Conservation (phyloP, 2,329 filamentous ascomycete genomes). For the Colletotrichum liaoningense region DNA sequence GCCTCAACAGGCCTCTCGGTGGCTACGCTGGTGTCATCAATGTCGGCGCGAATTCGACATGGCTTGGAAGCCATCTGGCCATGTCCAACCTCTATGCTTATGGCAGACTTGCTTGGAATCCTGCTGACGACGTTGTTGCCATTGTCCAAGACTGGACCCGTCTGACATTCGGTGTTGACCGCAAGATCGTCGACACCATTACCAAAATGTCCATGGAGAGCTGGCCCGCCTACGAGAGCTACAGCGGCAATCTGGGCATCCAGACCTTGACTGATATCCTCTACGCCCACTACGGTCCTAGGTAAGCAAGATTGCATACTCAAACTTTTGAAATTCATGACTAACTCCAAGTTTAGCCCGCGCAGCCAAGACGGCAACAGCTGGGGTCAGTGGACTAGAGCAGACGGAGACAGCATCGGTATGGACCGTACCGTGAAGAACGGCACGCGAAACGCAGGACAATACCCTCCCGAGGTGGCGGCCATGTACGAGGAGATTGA, state of each 20-base stretch:
- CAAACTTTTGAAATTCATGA: no score
- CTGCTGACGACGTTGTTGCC: slow-evolving; percentile 56
- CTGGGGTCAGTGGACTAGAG: slow-evolving; percentile 80
- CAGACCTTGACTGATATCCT: slow-evolving; percentile 78
- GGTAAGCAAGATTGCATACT: not conserved
- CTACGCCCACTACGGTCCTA: slow-evolving; percentile 73
- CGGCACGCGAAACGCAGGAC: slow-evolving; percentile 73
- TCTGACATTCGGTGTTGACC: slow-evolving; percentile 71
- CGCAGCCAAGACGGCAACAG: slow-evolving; percentile 74
- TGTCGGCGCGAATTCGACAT: slow-evolving; percentile 73
- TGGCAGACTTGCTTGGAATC: slow-evolving; percentile 75
- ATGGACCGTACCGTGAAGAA: slow-evolving; percentile 79
- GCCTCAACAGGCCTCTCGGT: slow-evolving; percentile 66
- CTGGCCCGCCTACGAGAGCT: slow-evolving; percentile 78
- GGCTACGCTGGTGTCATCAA: slow-evolving; percentile 77
- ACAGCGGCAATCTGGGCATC: slow-evolving; percentile 76
- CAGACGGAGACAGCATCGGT: slow-evolving; percentile 68
- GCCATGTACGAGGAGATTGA: slow-evolving; percentile 67
- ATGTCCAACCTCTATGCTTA: slow-evolving; percentile 81
- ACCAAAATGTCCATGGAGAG: slow-evolving; percentile 74
- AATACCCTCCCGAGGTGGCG: slow-evolving; percentile 73
- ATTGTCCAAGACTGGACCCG: slow-evolving; percentile 75
- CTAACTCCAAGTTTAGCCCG: slow-evolving; percentile 56
- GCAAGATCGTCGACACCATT: slow-evolving; percentile 67
- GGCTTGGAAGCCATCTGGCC: slow-evolving; percentile 76